These are phyloP conservation scores for Coffea humblotiana DNA, from an alignment of 305 asterid genomes.

Conservation along the genomic window DNA sequence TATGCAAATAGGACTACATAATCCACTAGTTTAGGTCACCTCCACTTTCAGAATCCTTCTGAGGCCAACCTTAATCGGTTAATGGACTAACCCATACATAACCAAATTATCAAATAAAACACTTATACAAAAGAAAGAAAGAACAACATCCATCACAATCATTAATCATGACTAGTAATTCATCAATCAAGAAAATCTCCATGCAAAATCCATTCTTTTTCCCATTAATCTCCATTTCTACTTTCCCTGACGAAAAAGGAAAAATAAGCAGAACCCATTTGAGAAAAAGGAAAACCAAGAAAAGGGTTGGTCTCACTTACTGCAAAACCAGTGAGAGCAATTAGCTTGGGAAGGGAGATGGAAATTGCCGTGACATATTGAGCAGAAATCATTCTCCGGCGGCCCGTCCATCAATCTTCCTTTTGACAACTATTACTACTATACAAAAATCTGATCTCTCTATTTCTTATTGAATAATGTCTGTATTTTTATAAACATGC, in stretches of 20 bases:
- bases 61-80: neutral
- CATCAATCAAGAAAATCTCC: neutral
- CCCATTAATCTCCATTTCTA: neutral
- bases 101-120: neutral
- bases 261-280: neutral
- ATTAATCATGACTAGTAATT: too few species aligned
- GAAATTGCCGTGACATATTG: constrained; percentile 72
- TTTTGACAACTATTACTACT: neutral
- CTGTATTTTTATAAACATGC: too few species aligned
- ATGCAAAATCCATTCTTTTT: neutral
- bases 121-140: neutral
- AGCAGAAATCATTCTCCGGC: constrained; percentile 73
- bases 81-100: neutral
- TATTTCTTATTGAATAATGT: too few species aligned
- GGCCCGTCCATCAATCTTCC: constrained; percentile 64
- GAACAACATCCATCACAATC: neutral
- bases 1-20: neutral
- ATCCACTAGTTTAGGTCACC: neutral
- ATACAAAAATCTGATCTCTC: too few species aligned
- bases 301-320: constrained; percentile 32
- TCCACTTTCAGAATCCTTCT: neutral
- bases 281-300: neutral
- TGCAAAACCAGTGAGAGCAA: constrained; percentile 93
- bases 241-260: neutral
- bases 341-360: constrained; percentile 83